Conservation (phyloP, 352 stramenopile genomes). For the Pythium guiyangense region DNA sequence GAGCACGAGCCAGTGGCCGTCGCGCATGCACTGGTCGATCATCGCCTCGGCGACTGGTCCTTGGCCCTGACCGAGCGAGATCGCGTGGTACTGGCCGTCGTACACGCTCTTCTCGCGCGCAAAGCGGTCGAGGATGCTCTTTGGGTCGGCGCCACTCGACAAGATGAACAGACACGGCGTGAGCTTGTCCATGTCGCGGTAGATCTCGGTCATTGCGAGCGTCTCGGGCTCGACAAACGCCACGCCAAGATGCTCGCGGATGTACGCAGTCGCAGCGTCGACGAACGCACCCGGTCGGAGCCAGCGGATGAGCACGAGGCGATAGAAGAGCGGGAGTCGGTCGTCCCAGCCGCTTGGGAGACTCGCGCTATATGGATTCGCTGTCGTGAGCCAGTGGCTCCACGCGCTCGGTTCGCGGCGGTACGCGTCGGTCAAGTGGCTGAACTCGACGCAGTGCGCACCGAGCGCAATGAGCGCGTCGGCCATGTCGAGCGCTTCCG, state of each 20-base stretch:
- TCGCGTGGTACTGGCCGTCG: conserved; percentile 41
- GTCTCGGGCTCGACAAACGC: conserved; percentile 13
- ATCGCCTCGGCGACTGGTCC: conserved; percentile 58
- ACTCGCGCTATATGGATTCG: conserved; percentile 28
- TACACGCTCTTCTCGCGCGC: conserved; percentile 32
- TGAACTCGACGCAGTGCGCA: conserved; percentile 17
- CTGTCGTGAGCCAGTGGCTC: conserved; percentile 31
- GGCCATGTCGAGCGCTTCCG: conserved; percentile 10
- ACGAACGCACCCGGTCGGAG: conserved; percentile 48
- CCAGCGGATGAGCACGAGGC: conserved; percentile 57
- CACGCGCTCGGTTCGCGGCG: conserved; percentile 32
- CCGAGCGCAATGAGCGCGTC: conserved; percentile 28
- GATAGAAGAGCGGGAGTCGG: conserved; percentile 32
- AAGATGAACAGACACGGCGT: conserved; percentile 78
- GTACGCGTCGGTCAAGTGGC: conserved; percentile 35
- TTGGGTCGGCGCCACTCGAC: conserved; percentile 63
- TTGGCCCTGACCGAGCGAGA: conserved; percentile 78
- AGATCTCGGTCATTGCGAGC: conserved; percentile 41
- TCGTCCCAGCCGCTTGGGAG: conserved; percentile 33
- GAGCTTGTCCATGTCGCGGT: conserved; percentile 46
- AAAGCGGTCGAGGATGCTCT: conserved; percentile 40
- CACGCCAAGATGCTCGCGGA: conserved; percentile 30
- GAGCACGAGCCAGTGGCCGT: conserved; percentile 66
- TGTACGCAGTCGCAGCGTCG: conserved; percentile 29
- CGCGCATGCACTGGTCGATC: conserved; percentile 34